Base-by-base conservation (phyloP, 371 early-diverging fungal genomes). In the Zychaea mexicana region DNA sequence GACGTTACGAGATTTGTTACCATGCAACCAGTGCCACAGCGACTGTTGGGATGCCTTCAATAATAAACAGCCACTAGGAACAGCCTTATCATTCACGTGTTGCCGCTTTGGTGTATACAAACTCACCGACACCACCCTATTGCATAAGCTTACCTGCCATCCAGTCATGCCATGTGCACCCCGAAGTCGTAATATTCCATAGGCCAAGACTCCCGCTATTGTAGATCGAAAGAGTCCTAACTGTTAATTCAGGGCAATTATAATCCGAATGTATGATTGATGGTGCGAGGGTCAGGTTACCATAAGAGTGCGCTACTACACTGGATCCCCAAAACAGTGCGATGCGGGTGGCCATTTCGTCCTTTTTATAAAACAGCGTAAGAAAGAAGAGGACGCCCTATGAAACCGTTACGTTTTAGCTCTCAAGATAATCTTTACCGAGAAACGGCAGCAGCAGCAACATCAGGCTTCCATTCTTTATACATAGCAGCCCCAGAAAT, bases 1-100 rank as follows among this genome's bases (percentile, higher is more conserved):
- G 38, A 15, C 38, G 38, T 36, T 15, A 36, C 15, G 38, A 36
- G 9, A 7, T 9, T 24, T 28, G 10, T 67, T 72, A 77, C 80
- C 61, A 69, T 33, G 78, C 78, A 31, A 74, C 52, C 1, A 67
- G 26, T 3, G 75, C 78, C 17, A 81, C 67, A 17, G 76, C 0
- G 17, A 82, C 71, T 6, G 82, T 79, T 2, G 82, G 82, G n/a
- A 82, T 58, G n/a, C 82, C 82, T 64, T 82, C 82, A 22, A 82
- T 74, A 6, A 82, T 27, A 53, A 82, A 82, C 9, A 82, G 39
- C 82, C 82, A 81, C 67, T 73, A 38, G 2, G 26, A 57, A 5
- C 17, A 1, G 31, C 3, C 13, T 8, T 30, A 9, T 31, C 13
- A 33, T 54, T 28, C 57, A 36, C 26, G 36, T 57, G 57, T 32